Evolutionary conservation across 208 protist genomes (phyloP), one percentile per base, ranked within the genome.

Genomic region (Angomonas desouzai): DNA sequence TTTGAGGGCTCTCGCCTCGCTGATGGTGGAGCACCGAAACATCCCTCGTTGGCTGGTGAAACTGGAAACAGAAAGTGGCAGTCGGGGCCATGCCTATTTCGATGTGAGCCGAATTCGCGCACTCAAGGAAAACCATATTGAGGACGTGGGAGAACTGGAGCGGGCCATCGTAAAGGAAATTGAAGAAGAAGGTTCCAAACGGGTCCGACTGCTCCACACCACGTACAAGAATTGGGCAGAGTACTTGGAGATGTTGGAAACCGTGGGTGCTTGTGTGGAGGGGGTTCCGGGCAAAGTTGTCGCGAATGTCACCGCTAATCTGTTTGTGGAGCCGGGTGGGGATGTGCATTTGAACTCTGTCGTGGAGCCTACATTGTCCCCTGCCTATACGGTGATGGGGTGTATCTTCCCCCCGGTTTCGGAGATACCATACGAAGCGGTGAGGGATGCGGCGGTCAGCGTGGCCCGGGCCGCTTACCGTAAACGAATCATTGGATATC

Each of bases 1-100:
- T 0, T 28, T 96, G 16, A 62, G 70, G 11, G 73, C 85, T 1
- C 66, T 96, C 23, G 77, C 84, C 0, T 64, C 55, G 1, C 77
- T 96, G 29, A 87, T 97, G 55, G 30, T 87, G 3, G 64, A 87
- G 43, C 79, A 93, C 67, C 83, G 80, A 13, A 74, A 88, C 3
- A 64, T 90, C 23, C 58, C 72, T 9, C 83, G 90, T 0, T 97
- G 93, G 91, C 53, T 97, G 1, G 73, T 97, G 20, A 97, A 97
- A 69, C 63, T 96, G 16, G 90, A 97, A 22, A 94, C 86, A n/a
- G 92, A 97, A 65, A 82, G 77, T 27, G 73, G 76, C 27, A 92
- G 92, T 45, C 77, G 87, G 16, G 92, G 92, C 18, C 86, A 94
- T 66, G 92, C 89, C 2, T 94, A 91, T 64, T 84, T 97, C 57